phyloP scores from a whole-genome alignment of 1,284 basidiomycete species.

The Irpex lacteus region DNA sequence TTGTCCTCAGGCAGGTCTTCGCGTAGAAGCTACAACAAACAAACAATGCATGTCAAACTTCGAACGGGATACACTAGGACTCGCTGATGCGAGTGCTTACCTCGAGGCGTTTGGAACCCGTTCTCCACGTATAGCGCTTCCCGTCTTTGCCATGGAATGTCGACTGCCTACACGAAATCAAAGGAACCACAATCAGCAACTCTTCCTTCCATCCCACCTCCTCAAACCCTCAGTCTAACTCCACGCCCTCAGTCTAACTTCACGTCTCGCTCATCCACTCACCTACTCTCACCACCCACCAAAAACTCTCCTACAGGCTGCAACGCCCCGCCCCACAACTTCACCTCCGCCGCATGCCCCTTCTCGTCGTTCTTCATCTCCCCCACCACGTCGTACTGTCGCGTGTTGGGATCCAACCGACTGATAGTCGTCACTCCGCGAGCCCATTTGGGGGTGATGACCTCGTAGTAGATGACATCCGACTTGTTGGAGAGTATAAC shows the following conservation, averaged over 20 bases:
- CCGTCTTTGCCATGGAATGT: conserved; percentile 33
- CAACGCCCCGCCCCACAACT: conserved; percentile 28
- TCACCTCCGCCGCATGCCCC: conserved; percentile 28
- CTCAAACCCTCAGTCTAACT: not conserved
- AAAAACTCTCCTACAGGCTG: conserved; percentile 27
- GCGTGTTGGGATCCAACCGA: conserved; percentile 32
- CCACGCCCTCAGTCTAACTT: no score
- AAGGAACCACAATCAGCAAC: conserved; percentile 1
- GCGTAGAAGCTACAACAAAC: conserved; percentile 24
- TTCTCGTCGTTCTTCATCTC: conserved; percentile 32
- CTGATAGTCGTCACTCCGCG: conserved; percentile 34
- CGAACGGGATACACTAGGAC: not conserved
- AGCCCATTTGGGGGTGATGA: conserved; percentile 41
- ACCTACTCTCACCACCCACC: conserved; percentile 15
- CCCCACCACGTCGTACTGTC: conserved; percentile 32
- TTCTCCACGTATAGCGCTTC: conserved; percentile 31
- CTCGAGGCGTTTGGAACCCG: conserved; percentile 26
- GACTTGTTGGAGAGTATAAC: conserved; percentile 36
- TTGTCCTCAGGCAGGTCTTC: conserved; percentile 27
- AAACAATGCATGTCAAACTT: not conserved
- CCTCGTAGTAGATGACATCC: conserved; percentile 40
- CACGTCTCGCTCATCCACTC: not conserved
- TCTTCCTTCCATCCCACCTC: not conserved
- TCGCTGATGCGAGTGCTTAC: conserved; percentile 15
- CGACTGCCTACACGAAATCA: conserved; percentile 19